Base-by-base conservation (phyloP, 805 yeast species). In the Yarrowia porcina region DNA sequence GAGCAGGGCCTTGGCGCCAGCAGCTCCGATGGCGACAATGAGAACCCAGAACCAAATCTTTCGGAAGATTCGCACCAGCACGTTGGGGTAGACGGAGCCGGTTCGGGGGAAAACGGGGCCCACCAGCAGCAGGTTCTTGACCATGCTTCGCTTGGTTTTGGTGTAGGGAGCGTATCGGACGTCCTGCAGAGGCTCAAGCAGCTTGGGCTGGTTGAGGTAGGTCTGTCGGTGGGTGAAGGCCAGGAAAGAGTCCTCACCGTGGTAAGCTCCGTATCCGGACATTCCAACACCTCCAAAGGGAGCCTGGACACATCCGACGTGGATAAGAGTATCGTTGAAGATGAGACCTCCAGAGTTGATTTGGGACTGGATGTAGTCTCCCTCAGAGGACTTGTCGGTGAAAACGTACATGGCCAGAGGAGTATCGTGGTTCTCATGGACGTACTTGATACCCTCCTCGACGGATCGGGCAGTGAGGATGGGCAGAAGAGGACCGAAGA, bases 281-380 rank as follows among this genome's bases (percentile, higher is more conserved):
- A 71, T 72, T 13, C 97, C 97, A 63, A 90, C 76, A 23, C 97
- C 97, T 32, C 97, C 97, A 74, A 92, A 92, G 27, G 97, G 97
- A 4, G 89, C 83, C 61, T 79, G 79, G 12, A 79, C 65, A 63
- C 88, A 78, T 1, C 84, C 91, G 49, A 83, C 89, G 66, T 90
- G 96, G 69, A 88, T 65, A 56, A 90, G 60, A 0, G 85, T 79
- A 67, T 91, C 97, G 71, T 90, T 90, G 65, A 89, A 77, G 50
- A 83, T 73, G 10, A 84, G 76, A 2, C 83, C 87, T 28, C 97
- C 97, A 0, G 93, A 86, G 69, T 94, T 80, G 25, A 90, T 75
- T 13, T 76, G 69, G 2, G 75, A 71, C 64, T 80, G 75, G 64
- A 89, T 82, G 63, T 74, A 74, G 4, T 80, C 72, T 63, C 81